These are phyloP conservation scores for Leptographium flavum DNA, from an alignment of 2,329 filamentous ascomycete genomes.

Conservation along the genomic window DNA sequence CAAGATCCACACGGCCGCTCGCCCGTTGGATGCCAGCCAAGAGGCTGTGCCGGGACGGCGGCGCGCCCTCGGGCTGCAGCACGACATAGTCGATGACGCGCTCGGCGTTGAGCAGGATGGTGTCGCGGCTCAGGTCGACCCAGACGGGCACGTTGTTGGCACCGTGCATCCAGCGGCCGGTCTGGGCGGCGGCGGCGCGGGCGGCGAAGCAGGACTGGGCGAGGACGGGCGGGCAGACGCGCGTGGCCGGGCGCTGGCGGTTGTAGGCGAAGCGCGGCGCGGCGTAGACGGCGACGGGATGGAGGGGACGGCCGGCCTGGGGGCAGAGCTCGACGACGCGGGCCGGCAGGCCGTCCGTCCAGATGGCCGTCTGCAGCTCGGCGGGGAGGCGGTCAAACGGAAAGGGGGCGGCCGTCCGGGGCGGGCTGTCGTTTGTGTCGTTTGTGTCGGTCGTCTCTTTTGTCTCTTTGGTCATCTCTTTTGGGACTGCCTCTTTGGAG, in stretches of 20 bases:
- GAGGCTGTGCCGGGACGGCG: too few species aligned
- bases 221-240: conserved; percentile 1
- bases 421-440: neutral
- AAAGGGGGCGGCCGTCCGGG: neutral
- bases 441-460: too few species aligned
- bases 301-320: neutral
- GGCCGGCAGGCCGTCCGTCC: conserved; percentile 1
- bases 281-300: neutral
- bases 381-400: conserved; percentile 1
- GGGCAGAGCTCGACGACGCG: conserved; percentile 5
- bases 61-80: neutral
- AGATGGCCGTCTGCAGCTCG: conserved; percentile 5
- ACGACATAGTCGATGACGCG: neutral
- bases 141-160: conserved; percentile 2
- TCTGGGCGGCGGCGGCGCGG: neutral
- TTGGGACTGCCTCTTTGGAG: too few species aligned
- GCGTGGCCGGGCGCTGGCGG: neutral
- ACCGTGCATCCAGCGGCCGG: conserved; percentile 3
- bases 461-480: too few species aligned
- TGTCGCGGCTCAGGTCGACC: conserved; percentile 5
- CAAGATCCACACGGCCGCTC: too few species aligned
- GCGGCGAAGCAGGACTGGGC: conserved; percentile 3
- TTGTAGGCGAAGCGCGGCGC: neutral
- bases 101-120: conserved; percentile 4
- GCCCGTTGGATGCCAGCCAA: too few species aligned